Evolutionary conservation across 2,329 filamentous ascomycete genomes (phyloP).

Genomic region (Paraphaeosphaeria sporulosa): DNA sequence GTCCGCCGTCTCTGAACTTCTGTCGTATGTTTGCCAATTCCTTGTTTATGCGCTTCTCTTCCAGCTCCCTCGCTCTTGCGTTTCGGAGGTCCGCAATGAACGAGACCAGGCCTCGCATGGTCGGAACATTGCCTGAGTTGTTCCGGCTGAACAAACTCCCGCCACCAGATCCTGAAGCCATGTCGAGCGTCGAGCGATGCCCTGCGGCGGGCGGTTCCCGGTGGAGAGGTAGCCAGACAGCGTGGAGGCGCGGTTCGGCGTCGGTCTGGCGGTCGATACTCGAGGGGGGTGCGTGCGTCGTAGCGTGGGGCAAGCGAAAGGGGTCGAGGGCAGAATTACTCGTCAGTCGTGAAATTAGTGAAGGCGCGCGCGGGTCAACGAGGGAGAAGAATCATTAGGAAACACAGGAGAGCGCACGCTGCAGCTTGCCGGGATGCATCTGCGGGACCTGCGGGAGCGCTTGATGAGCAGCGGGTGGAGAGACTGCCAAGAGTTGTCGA

Average conservation of each 20-base stretch:
- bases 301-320: slow-evolving; percentile 14
- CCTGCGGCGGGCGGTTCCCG: slow-evolving; percentile 43
- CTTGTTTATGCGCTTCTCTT: slow-evolving; percentile 99
- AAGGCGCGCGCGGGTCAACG: slow-evolving; percentile 19
- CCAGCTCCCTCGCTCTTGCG: slow-evolving; percentile 89
- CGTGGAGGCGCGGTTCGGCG: slow-evolving; percentile 20
- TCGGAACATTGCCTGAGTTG: slow-evolving; percentile 50
- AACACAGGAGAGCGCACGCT: slow-evolving; percentile 5
- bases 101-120: slow-evolving; percentile 76
- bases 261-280: background rate
- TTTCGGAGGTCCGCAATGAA: slow-evolving; percentile 98
- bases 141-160: slow-evolving; percentile 52
- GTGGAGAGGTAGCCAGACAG: slow-evolving; percentile 38
- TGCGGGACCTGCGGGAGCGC: slow-evolving; percentile 11
- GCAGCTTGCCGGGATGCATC: slow-evolving; percentile 12
- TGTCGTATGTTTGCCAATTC: slow-evolving; percentile 97
- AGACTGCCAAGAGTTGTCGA: slow-evolving; percentile 6
- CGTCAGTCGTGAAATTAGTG: slow-evolving; percentile 20
- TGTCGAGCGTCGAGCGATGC: slow-evolving; percentile 42
- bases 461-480: slow-evolving; percentile 17
- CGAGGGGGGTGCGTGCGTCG: slow-evolving; percentile 17
- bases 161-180: slow-evolving; percentile 48
- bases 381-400: slow-evolving; percentile 19
- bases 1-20: slow-evolving; percentile 94
- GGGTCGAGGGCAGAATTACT: slow-evolving; percentile 10